A percentile compares a stretch with the other conserved stretches of the same genome.
phyloP scores from a whole-genome alignment of 441 rosid genomes.

The Bocquillonia castaneifolia region DNA sequence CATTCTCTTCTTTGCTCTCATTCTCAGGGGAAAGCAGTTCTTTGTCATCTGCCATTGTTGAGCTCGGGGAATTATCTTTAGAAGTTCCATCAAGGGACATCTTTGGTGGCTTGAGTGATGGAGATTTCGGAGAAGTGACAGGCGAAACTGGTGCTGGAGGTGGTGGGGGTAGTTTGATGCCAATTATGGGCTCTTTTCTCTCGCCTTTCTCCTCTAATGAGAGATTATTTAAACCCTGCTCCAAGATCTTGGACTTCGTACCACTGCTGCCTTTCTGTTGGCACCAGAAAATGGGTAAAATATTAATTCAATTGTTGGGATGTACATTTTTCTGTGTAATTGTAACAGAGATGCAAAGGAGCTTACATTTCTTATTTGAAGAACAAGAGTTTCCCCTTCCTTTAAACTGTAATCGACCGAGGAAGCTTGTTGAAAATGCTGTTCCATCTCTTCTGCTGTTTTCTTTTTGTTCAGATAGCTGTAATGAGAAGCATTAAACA shows the following conservation, averaged over 20 bases:
- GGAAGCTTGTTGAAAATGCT: slow-evolving; percentile 72
- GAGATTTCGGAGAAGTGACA: slow-evolving; percentile 34
- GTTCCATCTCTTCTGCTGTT: slow-evolving; percentile 98
- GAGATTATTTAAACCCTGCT: slow-evolving; percentile 51
- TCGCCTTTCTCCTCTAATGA: slow-evolving; percentile 58
- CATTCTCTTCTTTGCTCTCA: slow-evolving; percentile 40
- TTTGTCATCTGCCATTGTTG: slow-evolving; percentile 26
- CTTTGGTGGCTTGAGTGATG: slow-evolving; percentile 33
- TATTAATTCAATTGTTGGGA: neutral
- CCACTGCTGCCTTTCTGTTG: slow-evolving; percentile 40
- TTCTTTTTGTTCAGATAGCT: slow-evolving; percentile 94
- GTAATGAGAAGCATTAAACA: slow-evolving; percentile 8
- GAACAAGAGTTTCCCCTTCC: slow-evolving; percentile 82
- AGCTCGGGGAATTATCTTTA: slow-evolving; percentile 19
- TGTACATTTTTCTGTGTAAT: neutral
- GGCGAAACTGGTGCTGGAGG: slow-evolving; percentile 70
- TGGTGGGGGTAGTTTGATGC: slow-evolving; percentile 78
- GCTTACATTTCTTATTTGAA: slow-evolving; percentile 69
- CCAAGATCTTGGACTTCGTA: slow-evolving; percentile 46
- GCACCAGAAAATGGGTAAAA: slow-evolving; percentile 10
- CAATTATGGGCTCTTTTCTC: slow-evolving; percentile 42
- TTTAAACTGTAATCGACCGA: slow-evolving; percentile 80
- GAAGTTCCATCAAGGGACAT: slow-evolving; percentile 31
- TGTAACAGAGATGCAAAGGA: slow-evolving; percentile 1
- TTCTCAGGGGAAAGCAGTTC: slow-evolving; percentile 29